Evolutionary conservation across 192 early-diverging fungal genomes (phyloP).

Genomic region (Backusella luteola): DNA sequence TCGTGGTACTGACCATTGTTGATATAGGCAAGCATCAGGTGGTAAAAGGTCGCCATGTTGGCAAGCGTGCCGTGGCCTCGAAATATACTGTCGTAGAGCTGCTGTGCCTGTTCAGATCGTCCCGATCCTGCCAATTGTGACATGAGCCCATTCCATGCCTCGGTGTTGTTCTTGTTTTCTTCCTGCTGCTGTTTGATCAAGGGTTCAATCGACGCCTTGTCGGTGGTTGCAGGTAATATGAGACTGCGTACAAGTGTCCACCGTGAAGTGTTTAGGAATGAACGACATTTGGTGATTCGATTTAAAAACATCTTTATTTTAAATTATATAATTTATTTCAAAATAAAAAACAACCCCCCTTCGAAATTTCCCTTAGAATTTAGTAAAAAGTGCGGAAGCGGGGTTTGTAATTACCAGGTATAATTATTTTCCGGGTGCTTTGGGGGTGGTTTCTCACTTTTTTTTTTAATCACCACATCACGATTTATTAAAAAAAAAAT

Average conservation of each 20-base stretch:
- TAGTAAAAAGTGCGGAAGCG: no score
- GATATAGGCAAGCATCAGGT: constrained; percentile 21
- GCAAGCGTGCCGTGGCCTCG: not conserved
- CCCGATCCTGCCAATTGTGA: constrained; percentile 1
- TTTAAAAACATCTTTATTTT: not conserved
- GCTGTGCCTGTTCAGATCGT: constrained; percentile 8
- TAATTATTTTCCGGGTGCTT: no score
- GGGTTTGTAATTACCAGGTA: no score
- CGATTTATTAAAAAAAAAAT: no score
- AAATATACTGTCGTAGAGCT: constrained; percentile 10
- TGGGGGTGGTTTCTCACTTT: no score
- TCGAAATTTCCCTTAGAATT: no score
- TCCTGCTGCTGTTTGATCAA: not conserved
- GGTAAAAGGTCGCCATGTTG: constrained; percentile 5
- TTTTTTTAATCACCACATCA: no score
- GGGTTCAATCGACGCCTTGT: not conserved
- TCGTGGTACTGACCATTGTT: not conserved
- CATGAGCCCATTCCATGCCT: constrained; percentile 2
- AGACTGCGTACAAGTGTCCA: not conserved
- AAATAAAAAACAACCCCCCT: not conserved
- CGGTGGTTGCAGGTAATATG: not conserved
- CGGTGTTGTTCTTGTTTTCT: not conserved
- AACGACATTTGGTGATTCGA: not conserved
- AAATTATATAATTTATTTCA: not conserved
- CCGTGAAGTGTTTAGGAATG: not conserved